These are phyloP conservation scores for Fraxinus platypoda DNA, from an alignment of 305 asterid genomes.

Conservation along the genomic window DNA sequence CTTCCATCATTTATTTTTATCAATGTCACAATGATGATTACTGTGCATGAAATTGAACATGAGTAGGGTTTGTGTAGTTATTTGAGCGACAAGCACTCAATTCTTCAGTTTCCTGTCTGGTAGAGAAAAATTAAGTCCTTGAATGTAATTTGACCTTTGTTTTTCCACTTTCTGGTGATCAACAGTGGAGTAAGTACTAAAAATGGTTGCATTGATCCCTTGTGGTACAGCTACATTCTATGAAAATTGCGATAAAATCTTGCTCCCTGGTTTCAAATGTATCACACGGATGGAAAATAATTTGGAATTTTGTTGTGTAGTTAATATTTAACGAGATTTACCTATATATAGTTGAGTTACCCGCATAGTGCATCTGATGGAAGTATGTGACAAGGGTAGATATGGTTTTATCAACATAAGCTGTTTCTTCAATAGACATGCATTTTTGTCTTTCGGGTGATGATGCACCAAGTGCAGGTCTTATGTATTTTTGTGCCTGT, in stretches of 20 bases:
- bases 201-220: background rate
- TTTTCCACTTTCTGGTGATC: background rate
- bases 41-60: background rate
- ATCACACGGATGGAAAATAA: background rate
- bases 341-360: background rate
- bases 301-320: background rate
- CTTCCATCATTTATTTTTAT: background rate
- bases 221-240: background rate
- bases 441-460: background rate
- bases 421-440: background rate
- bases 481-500: background rate
- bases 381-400: conserved; percentile 5
- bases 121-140: background rate
- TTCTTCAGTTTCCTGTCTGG: background rate
- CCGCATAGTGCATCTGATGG: background rate
- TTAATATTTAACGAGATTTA: background rate
- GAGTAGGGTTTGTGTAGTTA: background rate
- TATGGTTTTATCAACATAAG: background rate
- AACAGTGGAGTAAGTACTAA: background rate
- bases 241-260: background rate
- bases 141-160: background rate
- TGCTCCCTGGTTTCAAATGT: background rate
- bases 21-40: background rate
- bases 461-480: background rate
- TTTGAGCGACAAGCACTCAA: background rate